Conservation (phyloP, 1,284 basidiomycete genomes). For the Cystobasidium slooffiae region DNA sequence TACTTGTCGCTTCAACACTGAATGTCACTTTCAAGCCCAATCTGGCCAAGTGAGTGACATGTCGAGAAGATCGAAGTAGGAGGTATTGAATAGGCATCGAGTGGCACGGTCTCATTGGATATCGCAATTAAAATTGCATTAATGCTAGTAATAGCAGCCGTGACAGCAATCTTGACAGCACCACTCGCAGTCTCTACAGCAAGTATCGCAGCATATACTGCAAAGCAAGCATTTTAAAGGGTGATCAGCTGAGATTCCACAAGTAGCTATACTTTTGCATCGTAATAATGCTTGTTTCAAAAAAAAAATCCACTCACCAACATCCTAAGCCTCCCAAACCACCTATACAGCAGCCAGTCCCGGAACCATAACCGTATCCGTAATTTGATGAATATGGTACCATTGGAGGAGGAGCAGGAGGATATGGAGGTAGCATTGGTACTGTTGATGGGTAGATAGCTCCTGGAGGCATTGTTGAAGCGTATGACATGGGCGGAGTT, state of each 20-base stretch:
- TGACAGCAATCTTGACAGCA: slow-evolving; percentile 21
- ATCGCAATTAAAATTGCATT: too few species aligned
- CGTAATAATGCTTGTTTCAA: too few species aligned
- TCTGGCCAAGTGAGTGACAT: too few species aligned
- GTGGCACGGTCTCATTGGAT: too few species aligned
- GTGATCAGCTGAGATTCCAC: too few species aligned
- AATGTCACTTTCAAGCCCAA: too few species aligned
- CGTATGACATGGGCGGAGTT: slow-evolving; percentile 17
- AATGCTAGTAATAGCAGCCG: not conserved
- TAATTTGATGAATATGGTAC: not conserved
- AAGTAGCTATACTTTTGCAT: too few species aligned
- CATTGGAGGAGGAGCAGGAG: not conserved
- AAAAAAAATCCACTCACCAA: too few species aligned
- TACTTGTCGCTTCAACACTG: too few species aligned
- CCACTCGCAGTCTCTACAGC: slow-evolving; percentile 19
- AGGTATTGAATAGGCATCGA: too few species aligned
- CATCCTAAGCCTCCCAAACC: slow-evolving; percentile 23
- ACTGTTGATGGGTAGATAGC: not conserved
- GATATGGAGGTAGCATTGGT: not conserved
- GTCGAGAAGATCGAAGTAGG: too few species aligned
- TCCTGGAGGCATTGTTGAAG: not conserved
- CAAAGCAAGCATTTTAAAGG: not conserved
- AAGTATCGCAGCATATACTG: slow-evolving; percentile 23
- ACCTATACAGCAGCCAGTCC: slow-evolving; percentile 5
- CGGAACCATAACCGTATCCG: not conserved